Base-by-base conservation (phyloP, 139 green algal species). In the Pseudopediastrum boryanum region DNA sequence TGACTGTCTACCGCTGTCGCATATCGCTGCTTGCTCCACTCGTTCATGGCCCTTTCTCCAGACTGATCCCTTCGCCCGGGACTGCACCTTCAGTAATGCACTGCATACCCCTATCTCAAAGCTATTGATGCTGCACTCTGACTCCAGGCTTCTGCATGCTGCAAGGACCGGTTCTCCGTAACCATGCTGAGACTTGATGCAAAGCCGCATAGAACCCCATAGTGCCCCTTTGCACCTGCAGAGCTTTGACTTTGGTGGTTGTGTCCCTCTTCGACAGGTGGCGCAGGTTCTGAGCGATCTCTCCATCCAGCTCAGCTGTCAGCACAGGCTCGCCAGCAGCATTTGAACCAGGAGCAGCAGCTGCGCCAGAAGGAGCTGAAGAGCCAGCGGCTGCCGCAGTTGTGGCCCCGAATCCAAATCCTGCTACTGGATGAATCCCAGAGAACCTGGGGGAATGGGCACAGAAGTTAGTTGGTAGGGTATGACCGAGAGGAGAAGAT, bases 181-280 rank as follows among this genome's bases (percentile, higher is more conserved):
- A n/a, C n/a, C n/a, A n/a, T n/a, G n/a, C n/a, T n/a, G n/a, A n/a
- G n/a, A n/a, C n/a, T n/a, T n/a, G n/a, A n/a, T n/a, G n/a, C n/a
- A n/a, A n/a, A n/a, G n/a, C n/a, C n/a, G n/a, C n/a, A n/a, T n/a
- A n/a, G n/a, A n/a, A n/a, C n/a, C n/a, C n/a, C n/a, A n/a, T n/a
- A n/a, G n/a, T n/a, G n/a, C n/a, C n/a, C n/a, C n/a, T n/a, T n/a
- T n/a, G n/a, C 44, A 87, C 89, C 87, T 95, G 86, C 80, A 97
- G 85, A 2, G 94, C 94, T 54, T 97, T 97, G 38, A 92, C 72
- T 79, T 93, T 94, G 6, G 94, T 97, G 44, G 80, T 93, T 10
- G 89, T 66, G 74, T 98, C 92, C 0, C 81, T 75, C 75, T 98
- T 98, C 10, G 85, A 82, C 33, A 98, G 78, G 61, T 92, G 89